Conservation (phyloP, 257 asterid genomes). For the Fraxinus excelsior region DNA sequence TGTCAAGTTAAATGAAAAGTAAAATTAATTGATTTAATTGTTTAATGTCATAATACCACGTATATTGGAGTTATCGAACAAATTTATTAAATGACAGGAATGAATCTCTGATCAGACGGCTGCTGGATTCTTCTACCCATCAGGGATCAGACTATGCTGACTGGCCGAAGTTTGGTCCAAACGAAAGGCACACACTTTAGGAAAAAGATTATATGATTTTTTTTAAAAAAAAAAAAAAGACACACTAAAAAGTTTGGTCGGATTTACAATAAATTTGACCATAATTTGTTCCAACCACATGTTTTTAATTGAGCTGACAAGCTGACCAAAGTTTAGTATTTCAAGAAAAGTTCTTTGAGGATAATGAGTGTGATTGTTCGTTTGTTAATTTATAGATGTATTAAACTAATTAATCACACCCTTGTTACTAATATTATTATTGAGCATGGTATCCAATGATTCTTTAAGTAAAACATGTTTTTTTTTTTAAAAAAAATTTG, state of each 20-base stretch:
- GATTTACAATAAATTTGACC: constrained; percentile 32
- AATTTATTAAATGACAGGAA: constrained; percentile 2
- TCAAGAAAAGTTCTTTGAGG: constrained; percentile 20
- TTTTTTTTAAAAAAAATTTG: too few relatives aligned
- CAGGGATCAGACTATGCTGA: not conserved
- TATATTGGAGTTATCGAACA: not conserved
- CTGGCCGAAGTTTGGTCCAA: not conserved
- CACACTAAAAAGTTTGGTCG: constrained; percentile 31
- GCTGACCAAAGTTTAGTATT: constrained; percentile 37
- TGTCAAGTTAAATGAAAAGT: too few relatives aligned
- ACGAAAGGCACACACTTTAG: constrained; percentile 26
- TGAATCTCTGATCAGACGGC: constrained; percentile 4
- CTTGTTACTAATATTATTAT: too few relatives aligned
- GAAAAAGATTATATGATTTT: not conserved
- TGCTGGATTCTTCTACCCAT: not conserved
- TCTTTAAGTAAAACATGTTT: not conserved
- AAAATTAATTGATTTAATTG: too few relatives aligned
- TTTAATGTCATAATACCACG: too few relatives aligned
- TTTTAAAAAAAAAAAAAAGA: not conserved
- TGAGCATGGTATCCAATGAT: not conserved
- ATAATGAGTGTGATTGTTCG: constrained; percentile 16
- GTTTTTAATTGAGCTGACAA: constrained; percentile 36
- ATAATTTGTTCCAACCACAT: constrained; percentile 33
- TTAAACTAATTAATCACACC: not conserved
- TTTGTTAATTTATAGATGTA: constrained; percentile 8